Percentiles rank a stretch among this genome's conserved stretches.
Evolutionary conservation across 2,329 filamentous ascomycete species (phyloP).

Genomic region (Pezicula radicicola): DNA sequence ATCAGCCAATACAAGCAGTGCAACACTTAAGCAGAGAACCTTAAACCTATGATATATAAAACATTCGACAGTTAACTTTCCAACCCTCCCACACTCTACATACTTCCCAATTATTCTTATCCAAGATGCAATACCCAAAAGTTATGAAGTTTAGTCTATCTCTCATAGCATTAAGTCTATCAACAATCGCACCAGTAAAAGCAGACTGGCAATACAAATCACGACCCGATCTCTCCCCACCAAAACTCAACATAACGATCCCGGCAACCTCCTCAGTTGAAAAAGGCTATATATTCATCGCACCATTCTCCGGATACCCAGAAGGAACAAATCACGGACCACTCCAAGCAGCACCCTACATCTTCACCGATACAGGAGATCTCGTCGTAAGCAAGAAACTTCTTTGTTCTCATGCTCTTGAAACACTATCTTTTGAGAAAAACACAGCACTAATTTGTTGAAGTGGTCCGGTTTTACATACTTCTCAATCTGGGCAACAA

Average conservation of each 20-base stretch:
- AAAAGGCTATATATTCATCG: slow-evolving; percentile 42
- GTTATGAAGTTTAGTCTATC: too few species aligned
- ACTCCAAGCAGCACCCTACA: slow-evolving; percentile 51
- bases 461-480: slow-evolving; percentile 51
- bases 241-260: slow-evolving; percentile 42
- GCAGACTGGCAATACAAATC: slow-evolving; percentile 46
- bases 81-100: too few species aligned
- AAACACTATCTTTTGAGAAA: too few species aligned
- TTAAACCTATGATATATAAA: too few species aligned
- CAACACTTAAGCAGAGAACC: too few species aligned
- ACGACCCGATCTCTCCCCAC: slow-evolving; percentile 43
- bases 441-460: too few species aligned
- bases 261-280: slow-evolving; percentile 36
- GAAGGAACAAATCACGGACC: slow-evolving; percentile 41
- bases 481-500: slow-evolving; percentile 49
- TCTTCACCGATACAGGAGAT: slow-evolving; percentile 51
- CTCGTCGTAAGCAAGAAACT: slow-evolving; percentile 31
- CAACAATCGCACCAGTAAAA: neutral
- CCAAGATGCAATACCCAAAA: too few species aligned
- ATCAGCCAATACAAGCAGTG: too few species aligned
- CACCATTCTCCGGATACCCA: slow-evolving; percentile 32
- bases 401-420: too few species aligned
- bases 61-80: too few species aligned
- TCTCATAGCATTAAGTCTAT: neutral
- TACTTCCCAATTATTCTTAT: too few species aligned